Percentiles rank a stretch among this genome's conserved stretches.
Conservation (phyloP, 2,329 filamentous ascomycete genomes). For the Colletotrichum sp. region DNA sequence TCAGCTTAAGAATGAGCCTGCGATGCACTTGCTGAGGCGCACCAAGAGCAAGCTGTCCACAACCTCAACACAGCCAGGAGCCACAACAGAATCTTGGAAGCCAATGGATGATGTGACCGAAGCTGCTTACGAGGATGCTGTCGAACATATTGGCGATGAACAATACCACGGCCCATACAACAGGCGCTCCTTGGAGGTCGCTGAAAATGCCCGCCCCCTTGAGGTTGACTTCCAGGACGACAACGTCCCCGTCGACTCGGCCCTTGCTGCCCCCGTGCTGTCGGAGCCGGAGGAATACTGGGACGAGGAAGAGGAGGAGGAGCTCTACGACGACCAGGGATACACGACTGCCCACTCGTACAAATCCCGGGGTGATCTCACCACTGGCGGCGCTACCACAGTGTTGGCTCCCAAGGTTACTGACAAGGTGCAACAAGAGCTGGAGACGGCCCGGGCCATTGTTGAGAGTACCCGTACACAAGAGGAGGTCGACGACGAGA, state of each 20-base stretch:
- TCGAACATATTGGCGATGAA: constrained; percentile 43
- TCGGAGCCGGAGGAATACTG: constrained; percentile 71
- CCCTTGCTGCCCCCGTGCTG: constrained; percentile 10
- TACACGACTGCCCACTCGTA: constrained; percentile 80
- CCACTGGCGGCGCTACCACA: constrained; percentile 54
- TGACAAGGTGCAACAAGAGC: constrained; percentile 72
- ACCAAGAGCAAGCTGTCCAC: constrained; percentile 49
- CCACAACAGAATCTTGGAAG: constrained; percentile 7
- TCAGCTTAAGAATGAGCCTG: constrained; percentile 47
- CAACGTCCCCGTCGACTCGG: not conserved
- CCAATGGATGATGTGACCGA: constrained; percentile 42
- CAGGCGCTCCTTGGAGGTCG: constrained; percentile 2
- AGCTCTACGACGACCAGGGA: constrained; percentile 67
- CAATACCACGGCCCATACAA: constrained; percentile 11
- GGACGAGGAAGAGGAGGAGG: constrained; percentile 77
- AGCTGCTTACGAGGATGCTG: constrained; percentile 48
- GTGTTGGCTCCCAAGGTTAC: constrained; percentile 77
- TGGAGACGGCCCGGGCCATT: constrained; percentile 67
- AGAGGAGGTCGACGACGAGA: constrained; percentile 87
- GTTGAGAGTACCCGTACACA: constrained; percentile 70
- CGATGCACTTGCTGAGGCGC: constrained; percentile 41
- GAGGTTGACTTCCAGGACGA: not conserved
- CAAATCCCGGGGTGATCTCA: constrained; percentile 72
- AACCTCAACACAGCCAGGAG: not conserved
- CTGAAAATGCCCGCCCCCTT: not conserved